phyloP scores from a whole-genome alignment of 148 eudicot species.

The Dysphania ambrosioides region DNA sequence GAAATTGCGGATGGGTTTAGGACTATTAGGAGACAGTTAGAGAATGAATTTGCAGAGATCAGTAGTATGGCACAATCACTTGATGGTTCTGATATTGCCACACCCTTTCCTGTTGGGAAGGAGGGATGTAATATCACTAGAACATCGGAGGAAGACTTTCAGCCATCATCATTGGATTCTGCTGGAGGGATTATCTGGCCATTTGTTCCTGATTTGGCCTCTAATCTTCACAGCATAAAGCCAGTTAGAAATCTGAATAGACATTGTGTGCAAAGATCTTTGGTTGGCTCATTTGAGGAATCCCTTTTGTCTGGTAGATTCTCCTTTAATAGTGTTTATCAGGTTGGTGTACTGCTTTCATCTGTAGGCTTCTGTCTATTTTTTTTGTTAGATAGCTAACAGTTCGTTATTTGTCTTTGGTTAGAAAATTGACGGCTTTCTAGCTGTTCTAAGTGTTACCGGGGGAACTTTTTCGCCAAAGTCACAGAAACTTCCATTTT shows the following conservation, averaged over 20 bases:
- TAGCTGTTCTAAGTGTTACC: conserved; percentile 60
- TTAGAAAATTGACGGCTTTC: conserved; percentile 66
- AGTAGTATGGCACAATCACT: conserved; percentile 23
- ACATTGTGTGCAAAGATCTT: conserved; percentile 50
- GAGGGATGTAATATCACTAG: conserved; percentile 30
- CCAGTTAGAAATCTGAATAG: conserved; percentile 36
- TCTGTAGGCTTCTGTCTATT: neutral
- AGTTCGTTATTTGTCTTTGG: conserved; percentile 11
- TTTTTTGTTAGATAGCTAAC: neutral
- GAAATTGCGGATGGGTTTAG: conserved; percentile 23
- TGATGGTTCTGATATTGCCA: conserved; percentile 26
- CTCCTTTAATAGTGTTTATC: conserved; percentile 39
- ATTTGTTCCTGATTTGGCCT: conserved; percentile 28
- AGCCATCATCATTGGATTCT: conserved; percentile 29
- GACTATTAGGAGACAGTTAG: conserved; percentile 29
- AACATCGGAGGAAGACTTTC: conserved; percentile 21
- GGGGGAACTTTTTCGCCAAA: conserved; percentile 72
- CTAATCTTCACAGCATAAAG: conserved; percentile 29
- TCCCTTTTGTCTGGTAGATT: conserved; percentile 74
- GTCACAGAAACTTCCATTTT: conserved; percentile 74
- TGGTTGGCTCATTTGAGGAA: conserved; percentile 81
- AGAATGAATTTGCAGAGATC: conserved; percentile 22
- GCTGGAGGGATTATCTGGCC: conserved; percentile 36
- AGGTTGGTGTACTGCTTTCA: conserved; percentile 40
- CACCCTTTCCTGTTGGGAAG: conserved; percentile 20